Evolutionary conservation across 73 alveolate genomes (phyloP).

Genomic region (Stentor coeruleus): DNA sequence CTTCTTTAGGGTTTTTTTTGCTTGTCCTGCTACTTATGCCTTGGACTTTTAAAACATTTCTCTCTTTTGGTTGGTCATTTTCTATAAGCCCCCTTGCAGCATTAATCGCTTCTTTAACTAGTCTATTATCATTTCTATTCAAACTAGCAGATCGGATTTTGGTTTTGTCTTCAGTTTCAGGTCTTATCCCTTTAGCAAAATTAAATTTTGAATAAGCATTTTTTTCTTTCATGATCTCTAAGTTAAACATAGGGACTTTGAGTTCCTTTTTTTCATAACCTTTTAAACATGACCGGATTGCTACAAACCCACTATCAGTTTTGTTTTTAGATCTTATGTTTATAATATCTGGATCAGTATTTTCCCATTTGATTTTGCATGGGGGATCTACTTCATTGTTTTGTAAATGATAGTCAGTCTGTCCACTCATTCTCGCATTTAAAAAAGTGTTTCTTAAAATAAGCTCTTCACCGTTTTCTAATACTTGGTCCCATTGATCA

Average conservation of each 20-base stretch:
- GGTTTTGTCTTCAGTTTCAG: background rate
- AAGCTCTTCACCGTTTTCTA: conserved; percentile 70
- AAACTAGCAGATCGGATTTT: background rate
- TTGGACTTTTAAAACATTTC: background rate
- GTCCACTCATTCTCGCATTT: conserved; percentile 72
- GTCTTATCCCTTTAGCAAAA: background rate
- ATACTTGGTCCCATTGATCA: conserved; percentile 68
- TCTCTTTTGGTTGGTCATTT: background rate
- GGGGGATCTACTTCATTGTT: background rate
- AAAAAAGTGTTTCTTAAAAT: conserved; percentile 77
- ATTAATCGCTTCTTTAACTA: background rate
- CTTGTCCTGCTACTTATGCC: too few species aligned
- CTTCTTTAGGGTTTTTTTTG: background rate
- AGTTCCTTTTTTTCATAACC: background rate
- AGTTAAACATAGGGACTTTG: background rate
- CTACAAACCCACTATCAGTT: background rate
- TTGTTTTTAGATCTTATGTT: background rate
- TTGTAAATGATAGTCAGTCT: background rate
- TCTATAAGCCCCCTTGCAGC: background rate
- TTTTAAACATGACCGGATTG: background rate
- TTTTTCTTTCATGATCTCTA: background rate
- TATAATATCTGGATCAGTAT: background rate
- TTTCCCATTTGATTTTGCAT: background rate
- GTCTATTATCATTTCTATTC: background rate
- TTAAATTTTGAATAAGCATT: background rate